Evolutionary conservation across 2,329 filamentous ascomycete genomes (phyloP).

Genomic region (Hansfordia pulvinata): DNA sequence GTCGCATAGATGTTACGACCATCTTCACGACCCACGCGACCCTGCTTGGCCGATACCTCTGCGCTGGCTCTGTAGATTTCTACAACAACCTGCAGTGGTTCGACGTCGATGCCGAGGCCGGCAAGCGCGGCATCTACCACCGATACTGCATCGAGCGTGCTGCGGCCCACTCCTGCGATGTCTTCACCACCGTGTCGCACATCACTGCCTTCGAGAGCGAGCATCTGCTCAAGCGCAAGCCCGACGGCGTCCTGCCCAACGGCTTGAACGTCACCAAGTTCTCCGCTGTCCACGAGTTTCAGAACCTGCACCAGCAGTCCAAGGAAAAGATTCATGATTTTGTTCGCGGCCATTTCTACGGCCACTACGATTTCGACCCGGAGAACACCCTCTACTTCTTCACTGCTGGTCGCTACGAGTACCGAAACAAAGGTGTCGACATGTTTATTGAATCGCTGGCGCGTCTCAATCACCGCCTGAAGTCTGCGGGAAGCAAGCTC

Average conservation of each 20-base stretch:
- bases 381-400: slow-evolving; percentile 98
- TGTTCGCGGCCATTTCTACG: slow-evolving; percentile 94
- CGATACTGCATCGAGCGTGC: slow-evolving; percentile 95
- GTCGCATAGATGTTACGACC: slow-evolving; percentile 90
- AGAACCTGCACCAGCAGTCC: slow-evolving; percentile 90
- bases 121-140: slow-evolving; percentile 97
- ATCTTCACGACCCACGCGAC: slow-evolving; percentile 99
- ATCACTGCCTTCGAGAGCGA: slow-evolving; percentile 98
- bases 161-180: slow-evolving; percentile 81
- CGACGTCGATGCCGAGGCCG: slow-evolving; percentile 90
- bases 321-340: slow-evolving; percentile 99
- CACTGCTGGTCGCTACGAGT: slow-evolving; percentile 93
- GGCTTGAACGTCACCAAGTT: slow-evolving; percentile 98
- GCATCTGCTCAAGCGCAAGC: slow-evolving; percentile 92
- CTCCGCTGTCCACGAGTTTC: slow-evolving; percentile 95
- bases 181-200: slow-evolving; percentile 97
- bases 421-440: slow-evolving; percentile 95
- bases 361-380: slow-evolving; percentile 91
- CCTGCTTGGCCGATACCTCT: slow-evolving; percentile 87
- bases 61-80: slow-evolving; percentile 94
- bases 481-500: slow-evolving; percentile 71
- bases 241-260: slow-evolving; percentile 90
- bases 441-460: slow-evolving; percentile 99
- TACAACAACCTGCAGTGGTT: slow-evolving; percentile 98
- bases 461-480: slow-evolving; percentile 85